A percentile compares a stretch with the other conserved stretches of the same genome.
Evolutionary conservation across 768 basidiomycete genomes (phyloP).

Genomic region (Royoungia palumana): DNA sequence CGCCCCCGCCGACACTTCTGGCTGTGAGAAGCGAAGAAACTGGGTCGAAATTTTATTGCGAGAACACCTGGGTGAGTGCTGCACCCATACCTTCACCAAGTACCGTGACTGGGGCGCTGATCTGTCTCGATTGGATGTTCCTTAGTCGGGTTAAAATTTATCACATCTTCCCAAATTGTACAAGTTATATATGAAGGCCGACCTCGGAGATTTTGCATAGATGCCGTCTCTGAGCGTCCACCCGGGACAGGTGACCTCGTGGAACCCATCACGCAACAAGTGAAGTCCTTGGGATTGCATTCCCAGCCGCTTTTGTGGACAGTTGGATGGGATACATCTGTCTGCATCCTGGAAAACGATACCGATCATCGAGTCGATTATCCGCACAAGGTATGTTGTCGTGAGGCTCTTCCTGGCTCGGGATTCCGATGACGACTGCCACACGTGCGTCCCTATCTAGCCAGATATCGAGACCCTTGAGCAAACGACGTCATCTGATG

Average conservation of each 20-base stretch:
- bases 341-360: slow-evolving; percentile 40
- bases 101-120: slow-evolving; percentile 3
- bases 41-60: slow-evolving; percentile 68
- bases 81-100: background rate
- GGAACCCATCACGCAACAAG: slow-evolving; percentile 36
- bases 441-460: slow-evolving; percentile 28
- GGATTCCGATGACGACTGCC: slow-evolving; percentile 5
- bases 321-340: slow-evolving; percentile 64
- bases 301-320: slow-evolving; percentile 49
- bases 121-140: slow-evolving; percentile 2
- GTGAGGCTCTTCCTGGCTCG: slow-evolving; percentile 5
- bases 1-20: slow-evolving; percentile 15
- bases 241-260: slow-evolving; percentile 17
- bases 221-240: slow-evolving; percentile 38
- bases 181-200: slow-evolving; percentile 63
- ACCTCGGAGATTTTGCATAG: slow-evolving; percentile 54
- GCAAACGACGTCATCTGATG: slow-evolving; percentile 43
- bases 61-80: slow-evolving; percentile 60
- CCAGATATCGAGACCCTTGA: slow-evolving; percentile 46
- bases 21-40: slow-evolving; percentile 43
- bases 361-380: slow-evolving; percentile 23
- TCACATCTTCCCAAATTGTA: slow-evolving; percentile 57
- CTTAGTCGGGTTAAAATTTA: slow-evolving; percentile 69
- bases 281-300: slow-evolving; percentile 46
- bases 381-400: slow-evolving; percentile 33